Percentiles rank a stretch among this genome's conserved stretches.
phyloP scores from a whole-genome alignment of 805 yeast species.

The Lachancea mirantina region DNA sequence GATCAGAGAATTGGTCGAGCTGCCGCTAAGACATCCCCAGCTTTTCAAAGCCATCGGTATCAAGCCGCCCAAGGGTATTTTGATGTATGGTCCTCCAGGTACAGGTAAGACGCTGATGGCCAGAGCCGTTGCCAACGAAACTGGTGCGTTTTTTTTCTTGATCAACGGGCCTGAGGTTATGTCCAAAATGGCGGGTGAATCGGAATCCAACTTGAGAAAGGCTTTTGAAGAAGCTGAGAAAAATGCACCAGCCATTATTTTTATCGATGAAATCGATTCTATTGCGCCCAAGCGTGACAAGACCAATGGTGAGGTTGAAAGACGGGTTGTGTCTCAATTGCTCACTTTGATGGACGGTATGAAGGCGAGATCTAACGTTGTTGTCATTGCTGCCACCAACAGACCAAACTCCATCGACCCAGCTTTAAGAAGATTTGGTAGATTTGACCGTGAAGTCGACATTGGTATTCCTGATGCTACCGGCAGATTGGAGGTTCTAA shows the following conservation, averaged over 20 bases:
- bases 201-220: slow-evolving; percentile 92
- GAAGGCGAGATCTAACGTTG: slow-evolving; percentile 98
- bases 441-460: slow-evolving; percentile 87
- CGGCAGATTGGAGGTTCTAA: slow-evolving; percentile 92
- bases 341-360: slow-evolving; percentile 99
- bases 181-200: slow-evolving; percentile 99
- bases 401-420: slow-evolving; percentile 70
- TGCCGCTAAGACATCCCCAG: slow-evolving; percentile 97
- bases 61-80: slow-evolving; percentile 97
- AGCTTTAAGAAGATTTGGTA: slow-evolving; percentile 80
- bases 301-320: slow-evolving; percentile 98
- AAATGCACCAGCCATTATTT: slow-evolving; percentile 94
- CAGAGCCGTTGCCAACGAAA: slow-evolving; percentile 98
- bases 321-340: slow-evolving; percentile 97
- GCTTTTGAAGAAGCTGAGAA: slow-evolving; percentile 99
- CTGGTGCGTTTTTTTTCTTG: slow-evolving; percentile 97
- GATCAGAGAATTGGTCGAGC: slow-evolving; percentile 95
- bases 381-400: slow-evolving; percentile 95
- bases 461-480: slow-evolving; percentile 96
- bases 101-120: slow-evolving; percentile 96
- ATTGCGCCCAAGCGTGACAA: slow-evolving; percentile 99
- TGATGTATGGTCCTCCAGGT: slow-evolving; percentile 97
- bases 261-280: slow-evolving; percentile 97
- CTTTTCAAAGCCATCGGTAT: slow-evolving; percentile 92
- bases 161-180: slow-evolving; percentile 99